Conservation (phyloP, 1,284 basidiomycete species). For the Sporisorium exsertum region DNA sequence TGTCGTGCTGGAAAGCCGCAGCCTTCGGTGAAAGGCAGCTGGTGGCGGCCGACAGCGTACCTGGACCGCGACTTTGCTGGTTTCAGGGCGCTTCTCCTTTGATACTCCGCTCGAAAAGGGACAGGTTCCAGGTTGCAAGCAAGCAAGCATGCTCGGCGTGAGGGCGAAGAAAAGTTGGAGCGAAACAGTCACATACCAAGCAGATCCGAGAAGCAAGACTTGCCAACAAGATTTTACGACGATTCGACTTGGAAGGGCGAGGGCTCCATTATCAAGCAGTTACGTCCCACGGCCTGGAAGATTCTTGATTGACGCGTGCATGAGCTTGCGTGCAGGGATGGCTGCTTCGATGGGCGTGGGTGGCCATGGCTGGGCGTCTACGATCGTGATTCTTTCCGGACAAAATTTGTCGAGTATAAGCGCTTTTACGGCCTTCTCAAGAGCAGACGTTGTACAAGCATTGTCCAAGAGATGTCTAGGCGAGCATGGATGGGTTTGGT, state of each 20-base stretch:
- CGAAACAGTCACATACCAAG: no score
- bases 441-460: no score
- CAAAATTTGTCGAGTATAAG: background rate
- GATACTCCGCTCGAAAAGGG: constrained; percentile 2
- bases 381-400: no score
- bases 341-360: constrained; percentile 7
- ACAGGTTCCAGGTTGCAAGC: background rate
- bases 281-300: background rate
- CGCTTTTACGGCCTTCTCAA: background rate
- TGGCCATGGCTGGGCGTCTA: no score
- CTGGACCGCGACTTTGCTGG: no score
- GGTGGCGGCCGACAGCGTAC: no score
- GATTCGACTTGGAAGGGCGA: background rate
- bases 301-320: constrained; percentile 1
- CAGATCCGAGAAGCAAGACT: constrained; percentile 12
- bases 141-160: background rate
- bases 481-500: background rate
- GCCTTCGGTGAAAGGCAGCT: no score
- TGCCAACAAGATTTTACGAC: background rate
- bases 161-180: background rate
- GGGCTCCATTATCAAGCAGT: background rate
- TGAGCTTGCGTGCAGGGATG: background rate
- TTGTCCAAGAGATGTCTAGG: background rate
- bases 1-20: constrained; percentile 1
- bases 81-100: background rate